Percentiles rank a stretch among this genome's conserved stretches.
These are phyloP conservation scores for Oldenlandia corymbosa DNA, from an alignment of 257 asterid species.

Conservation along the genomic window DNA sequence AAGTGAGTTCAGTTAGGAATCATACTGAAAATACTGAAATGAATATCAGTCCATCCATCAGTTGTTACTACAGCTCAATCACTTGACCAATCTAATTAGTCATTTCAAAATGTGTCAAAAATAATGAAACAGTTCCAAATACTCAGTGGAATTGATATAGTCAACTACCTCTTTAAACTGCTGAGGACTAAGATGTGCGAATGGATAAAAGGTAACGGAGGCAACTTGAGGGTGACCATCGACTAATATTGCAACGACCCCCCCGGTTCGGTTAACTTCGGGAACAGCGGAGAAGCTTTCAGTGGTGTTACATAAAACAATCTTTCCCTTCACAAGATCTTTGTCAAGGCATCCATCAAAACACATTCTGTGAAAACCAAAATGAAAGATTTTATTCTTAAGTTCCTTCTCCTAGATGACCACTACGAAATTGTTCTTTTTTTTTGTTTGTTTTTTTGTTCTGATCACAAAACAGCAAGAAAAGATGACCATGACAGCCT, in stretches of 20 bases:
- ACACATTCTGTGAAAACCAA: slow-evolving; percentile 20
- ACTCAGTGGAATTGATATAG: slow-evolving; percentile 17
- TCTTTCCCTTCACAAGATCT: slow-evolving; percentile 30
- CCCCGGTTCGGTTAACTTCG: slow-evolving; percentile 13
- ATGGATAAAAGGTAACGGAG: slow-evolving; percentile 19
- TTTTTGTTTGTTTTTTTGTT: no score
- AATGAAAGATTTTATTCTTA: background rate
- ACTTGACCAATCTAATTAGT: background rate
- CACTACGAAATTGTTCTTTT: no score
- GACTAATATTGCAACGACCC: slow-evolving; percentile 17
- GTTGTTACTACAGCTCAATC: no score
- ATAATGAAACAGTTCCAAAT: no score
- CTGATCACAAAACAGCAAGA: no score
- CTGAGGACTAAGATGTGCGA: background rate
- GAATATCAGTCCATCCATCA: no score
- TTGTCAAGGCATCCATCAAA: slow-evolving; percentile 14
- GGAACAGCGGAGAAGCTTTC: background rate
- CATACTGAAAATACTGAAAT: background rate
- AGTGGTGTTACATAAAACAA: slow-evolving; percentile 20
- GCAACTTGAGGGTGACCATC: background rate
- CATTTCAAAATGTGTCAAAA: no score
- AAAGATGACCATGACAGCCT: no score
- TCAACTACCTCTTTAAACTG: background rate
- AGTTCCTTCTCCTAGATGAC: no score
- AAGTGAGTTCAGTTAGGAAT: no score